Percentiles rank a stretch among this genome's conserved stretches.
phyloP scores from a whole-genome alignment of 2,329 filamentous ascomycete species.

The Verticillium nonalfalfae region DNA sequence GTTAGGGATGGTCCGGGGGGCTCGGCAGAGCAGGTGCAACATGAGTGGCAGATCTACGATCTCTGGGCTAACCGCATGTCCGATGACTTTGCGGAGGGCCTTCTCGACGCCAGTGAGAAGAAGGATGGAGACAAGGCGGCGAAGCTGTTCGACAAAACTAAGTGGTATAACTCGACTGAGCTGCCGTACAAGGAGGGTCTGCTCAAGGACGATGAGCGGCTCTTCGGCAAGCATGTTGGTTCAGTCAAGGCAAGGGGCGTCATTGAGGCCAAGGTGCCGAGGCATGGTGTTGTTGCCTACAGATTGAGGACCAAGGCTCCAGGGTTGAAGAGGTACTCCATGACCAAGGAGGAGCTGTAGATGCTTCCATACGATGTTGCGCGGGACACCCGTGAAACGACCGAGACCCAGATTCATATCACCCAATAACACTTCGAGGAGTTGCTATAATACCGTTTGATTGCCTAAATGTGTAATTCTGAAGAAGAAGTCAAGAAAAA shows the following conservation, averaged over 20 bases:
- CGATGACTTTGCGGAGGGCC: constrained; percentile 6
- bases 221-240: constrained; percentile 14
- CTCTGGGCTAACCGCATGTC: constrained; percentile 14
- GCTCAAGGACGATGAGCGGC: constrained; percentile 10
- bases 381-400: too few relatives aligned
- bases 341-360: not conserved
- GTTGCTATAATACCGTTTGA: too few relatives aligned
- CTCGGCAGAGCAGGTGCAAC: constrained; percentile 11
- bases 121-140: not conserved
- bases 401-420: too few relatives aligned
- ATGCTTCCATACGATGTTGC: not conserved
- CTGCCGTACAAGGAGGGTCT: constrained; percentile 11
- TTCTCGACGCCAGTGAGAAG: constrained; percentile 5
- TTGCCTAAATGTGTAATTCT: too few relatives aligned
- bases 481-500: too few relatives aligned
- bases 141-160: constrained; percentile 4
- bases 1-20: constrained; percentile 14
- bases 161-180: constrained; percentile 15
- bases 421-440: too few relatives aligned
- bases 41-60: constrained; percentile 14
- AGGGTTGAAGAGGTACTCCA: not conserved
- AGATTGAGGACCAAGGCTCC: not conserved
- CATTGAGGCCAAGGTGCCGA: not conserved
- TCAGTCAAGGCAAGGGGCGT: constrained; percentile 9
- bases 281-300: not conserved